Conservation (phyloP, 768 basidiomycete genomes). For the Scleroderma citrinum region DNA sequence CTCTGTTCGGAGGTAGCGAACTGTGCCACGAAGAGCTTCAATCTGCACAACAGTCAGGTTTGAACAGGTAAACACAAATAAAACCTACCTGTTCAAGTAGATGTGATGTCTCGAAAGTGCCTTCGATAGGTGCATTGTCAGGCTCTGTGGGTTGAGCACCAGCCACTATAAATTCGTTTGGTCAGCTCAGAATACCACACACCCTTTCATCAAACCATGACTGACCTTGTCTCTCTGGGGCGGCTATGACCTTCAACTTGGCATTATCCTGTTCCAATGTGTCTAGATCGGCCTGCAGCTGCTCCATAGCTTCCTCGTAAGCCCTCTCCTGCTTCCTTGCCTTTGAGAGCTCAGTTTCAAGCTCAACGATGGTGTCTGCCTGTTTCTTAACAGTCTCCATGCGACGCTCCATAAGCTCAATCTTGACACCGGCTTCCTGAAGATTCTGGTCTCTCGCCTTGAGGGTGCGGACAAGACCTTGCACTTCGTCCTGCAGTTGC, state of each 20-base stretch:
- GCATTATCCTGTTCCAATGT: conserved; percentile 81
- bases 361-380: conserved; percentile 72
- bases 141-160: conserved; percentile 48
- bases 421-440: conserved; percentile 87
- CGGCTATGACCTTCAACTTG: conserved; percentile 66
- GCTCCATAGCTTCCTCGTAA: conserved; percentile 92
- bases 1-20: conserved; percentile 89
- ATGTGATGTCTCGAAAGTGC: conserved; percentile 81
- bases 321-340: conserved; percentile 83
- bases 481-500: conserved; percentile 85
- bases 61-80: conserved; percentile 20
- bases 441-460: conserved; percentile 85
- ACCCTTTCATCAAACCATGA: not conserved
- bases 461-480: conserved; percentile 77
- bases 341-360: conserved; percentile 77
- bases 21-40: conserved; percentile 83
- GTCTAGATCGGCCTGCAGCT: conserved; percentile 86
- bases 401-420: conserved; percentile 90
- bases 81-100: conserved; percentile 73
- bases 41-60: conserved; percentile 44
- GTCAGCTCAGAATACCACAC: not conserved
- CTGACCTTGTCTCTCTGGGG: conserved; percentile 68
- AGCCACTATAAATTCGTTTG: conserved; percentile 27
- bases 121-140: conserved; percentile 66
- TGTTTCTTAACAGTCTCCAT: conserved; percentile 91